A percentile compares a stretch with the other conserved stretches of the same genome.
phyloP scores from a whole-genome alignment of 2,329 filamentous ascomycete species.

The Aspergillus hortae region DNA sequence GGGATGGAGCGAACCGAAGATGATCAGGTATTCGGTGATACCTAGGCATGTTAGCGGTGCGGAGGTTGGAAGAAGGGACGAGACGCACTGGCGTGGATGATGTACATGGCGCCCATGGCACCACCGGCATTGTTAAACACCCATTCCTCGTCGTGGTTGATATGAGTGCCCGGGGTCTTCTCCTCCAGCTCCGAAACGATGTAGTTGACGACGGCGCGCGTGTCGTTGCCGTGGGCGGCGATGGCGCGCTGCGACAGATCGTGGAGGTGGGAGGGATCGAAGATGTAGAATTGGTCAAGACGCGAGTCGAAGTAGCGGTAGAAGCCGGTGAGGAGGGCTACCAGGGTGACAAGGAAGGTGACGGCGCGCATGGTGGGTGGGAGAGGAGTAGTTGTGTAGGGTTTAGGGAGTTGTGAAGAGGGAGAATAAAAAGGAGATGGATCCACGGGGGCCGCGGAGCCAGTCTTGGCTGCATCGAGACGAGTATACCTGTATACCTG shows the following conservation, averaged over 20 bases:
- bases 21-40: slow-evolving; percentile 84
- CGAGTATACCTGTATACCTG: no score
- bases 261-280: slow-evolving; percentile 65
- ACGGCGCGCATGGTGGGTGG: slow-evolving; percentile 22
- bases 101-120: slow-evolving; percentile 88
- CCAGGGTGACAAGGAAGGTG: slow-evolving; percentile 30
- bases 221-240: slow-evolving; percentile 69
- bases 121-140: slow-evolving; percentile 89
- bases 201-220: slow-evolving; percentile 62
- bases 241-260: slow-evolving; percentile 65
- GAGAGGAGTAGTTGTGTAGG: slow-evolving; percentile 1
- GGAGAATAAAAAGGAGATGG: slow-evolving; percentile 1
- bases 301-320: slow-evolving; percentile 37
- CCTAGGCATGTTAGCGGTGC: slow-evolving; percentile 16
- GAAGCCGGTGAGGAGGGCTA: slow-evolving; percentile 34
- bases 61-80: not conserved
- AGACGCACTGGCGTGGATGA: slow-evolving; percentile 73
- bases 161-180: slow-evolving; percentile 45
- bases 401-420: not conserved
- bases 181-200: slow-evolving; percentile 66
- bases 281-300: slow-evolving; percentile 65
- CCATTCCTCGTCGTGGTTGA: slow-evolving; percentile 77
- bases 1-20: slow-evolving; percentile 59
- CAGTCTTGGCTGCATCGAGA: not conserved
- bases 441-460: not conserved